Evolutionary conservation across 371 early-diverging fungal species (phyloP), one percentile per base, ranked within the genome.

Genomic region (Syncephalis fuscata): DNA sequence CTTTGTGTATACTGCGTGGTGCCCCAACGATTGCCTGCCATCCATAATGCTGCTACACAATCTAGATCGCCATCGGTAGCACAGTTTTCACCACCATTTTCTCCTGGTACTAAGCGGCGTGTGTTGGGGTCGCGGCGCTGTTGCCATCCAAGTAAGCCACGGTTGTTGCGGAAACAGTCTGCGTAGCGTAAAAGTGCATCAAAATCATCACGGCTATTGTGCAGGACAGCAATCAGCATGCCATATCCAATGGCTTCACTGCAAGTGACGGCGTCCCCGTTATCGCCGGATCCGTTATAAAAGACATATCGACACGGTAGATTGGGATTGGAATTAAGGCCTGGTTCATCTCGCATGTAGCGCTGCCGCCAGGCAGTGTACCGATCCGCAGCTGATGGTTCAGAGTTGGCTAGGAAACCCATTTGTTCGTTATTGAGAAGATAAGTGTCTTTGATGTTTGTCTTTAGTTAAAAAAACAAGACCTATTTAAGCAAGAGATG

Each of bases 101-200:
- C 70, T 1, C 73, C 70, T 58, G 71, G 72, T 32, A 62, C 56
- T 14, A 66, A 59, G n/a, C 73, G 69, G 19, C 73, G 71, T 60
- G 64, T 61, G 32, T 65, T 25, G 65, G 68, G 44, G 41, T 60
- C 46, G 32, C 54, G 55, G 46, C 57, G 67, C 59, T 76, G 77
- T 45, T 76, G 77, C 77, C 77, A 76, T 57, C 71, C 67, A 57
- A 73, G 71, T n/a, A 76, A 59, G 7, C 74, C 77, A 25, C 73
- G 68, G 10, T 48, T 46, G 39, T 76, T 76, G 39, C 59, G 65
- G 53, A 63, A 76, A 20, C 64, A 61, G 10, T 64, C 48, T 55
- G 69, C 74, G 58, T 74, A 76, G 20, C 71, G 61, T 39, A 63
- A 63, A 3, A 76, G 56, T 9, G 72, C 74, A 56, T 74, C 77